Evolutionary conservation across 2,329 filamentous ascomycete genomes (phyloP).

Genomic region (Neopestalotiopsis sp.): DNA sequence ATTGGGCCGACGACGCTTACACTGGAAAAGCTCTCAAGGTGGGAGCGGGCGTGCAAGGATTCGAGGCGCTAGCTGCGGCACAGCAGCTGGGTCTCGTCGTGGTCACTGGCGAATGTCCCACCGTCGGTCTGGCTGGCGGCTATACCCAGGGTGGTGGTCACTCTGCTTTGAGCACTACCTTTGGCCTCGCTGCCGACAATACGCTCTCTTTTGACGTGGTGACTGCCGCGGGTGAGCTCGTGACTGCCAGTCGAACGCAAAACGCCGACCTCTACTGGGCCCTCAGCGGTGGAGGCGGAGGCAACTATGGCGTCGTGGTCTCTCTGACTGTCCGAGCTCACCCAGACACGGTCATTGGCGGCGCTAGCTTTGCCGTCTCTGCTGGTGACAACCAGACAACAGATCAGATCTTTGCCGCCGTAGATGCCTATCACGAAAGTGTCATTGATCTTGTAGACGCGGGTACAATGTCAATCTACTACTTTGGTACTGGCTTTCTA

Average conservation of each 20-base stretch:
- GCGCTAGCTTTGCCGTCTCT: constrained; percentile 24
- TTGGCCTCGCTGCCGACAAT: constrained; percentile 65
- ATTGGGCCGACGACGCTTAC: constrained; percentile 41
- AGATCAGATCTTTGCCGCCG: constrained; percentile 23
- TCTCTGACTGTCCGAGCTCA: constrained; percentile 30
- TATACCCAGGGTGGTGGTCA: constrained; percentile 67
- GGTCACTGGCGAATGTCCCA: constrained; percentile 54
- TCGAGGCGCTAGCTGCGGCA: constrained; percentile 46
- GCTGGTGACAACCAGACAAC: constrained; percentile 21
- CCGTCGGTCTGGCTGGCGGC: constrained; percentile 63
- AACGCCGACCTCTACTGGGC: constrained; percentile 61
- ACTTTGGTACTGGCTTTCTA: constrained; percentile 24
- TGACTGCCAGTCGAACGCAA: constrained; percentile 45
- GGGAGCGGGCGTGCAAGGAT: constrained; percentile 53
- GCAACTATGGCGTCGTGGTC: constrained; percentile 53
- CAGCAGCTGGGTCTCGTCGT: constrained; percentile 43
- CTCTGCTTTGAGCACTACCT: constrained; percentile 54
- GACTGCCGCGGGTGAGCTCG: constrained; percentile 29
- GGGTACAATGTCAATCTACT: constrained; percentile 30
- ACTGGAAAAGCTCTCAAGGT: constrained; percentile 52
- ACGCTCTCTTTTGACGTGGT: constrained; percentile 53
- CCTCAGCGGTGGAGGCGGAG: constrained; percentile 52
- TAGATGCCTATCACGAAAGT: constrained; percentile 20
- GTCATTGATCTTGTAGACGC: constrained; percentile 30
- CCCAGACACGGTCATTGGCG: constrained; percentile 25